Evolutionary conservation across 1,284 basidiomycete species (phyloP), one percentile per base, ranked within the genome.

Genomic region (Marasmius fiardii): DNA sequence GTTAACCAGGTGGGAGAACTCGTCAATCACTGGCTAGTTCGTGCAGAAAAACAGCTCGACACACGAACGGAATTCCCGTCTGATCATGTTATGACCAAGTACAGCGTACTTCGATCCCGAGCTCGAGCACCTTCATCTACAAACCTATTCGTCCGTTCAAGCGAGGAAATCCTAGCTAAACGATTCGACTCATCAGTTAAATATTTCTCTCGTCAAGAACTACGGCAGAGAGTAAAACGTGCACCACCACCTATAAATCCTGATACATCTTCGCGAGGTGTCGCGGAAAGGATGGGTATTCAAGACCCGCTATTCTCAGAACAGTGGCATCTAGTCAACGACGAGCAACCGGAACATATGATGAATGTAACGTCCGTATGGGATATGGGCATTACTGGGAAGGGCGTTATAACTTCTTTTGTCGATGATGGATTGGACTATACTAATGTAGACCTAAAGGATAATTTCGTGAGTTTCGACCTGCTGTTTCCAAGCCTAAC

Each of bases 401-500:
- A 87, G 63, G 94, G 93, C 18, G 79, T 98, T 45, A 90, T 91
- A 51, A 86, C 95, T 5, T 92, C 93, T 5, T 79, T 99, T 51
- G 90, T 99, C 24, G 97, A 99, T 69, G 97, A 99, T 69, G 97
- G 97, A 0, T 73, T 99, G 61, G 97, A 99, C 69, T 91, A 94
- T 70, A 83, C 86, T 52, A 93, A 88, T 64, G 84, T 87, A 23
- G 96, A 99, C 71, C 78, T 99, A 48, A 85, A 86, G 39, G 86
- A 80, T 39, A 98, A 98, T 72, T 98, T 98, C 71, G 95, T 97
- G 67, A 67, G 93, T 81, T 34, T 44, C 37, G 35, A 51, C 45
- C 12, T 48, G 51, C 31, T 56, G 20, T 8, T 53, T 31, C 28
- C 21, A 56, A 57, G 59, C 54, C 51, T 28, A 55, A 21, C 45